These are phyloP conservation scores for Limtongia smithiae DNA, from an alignment of 805 yeast species.

Conservation along the genomic window DNA sequence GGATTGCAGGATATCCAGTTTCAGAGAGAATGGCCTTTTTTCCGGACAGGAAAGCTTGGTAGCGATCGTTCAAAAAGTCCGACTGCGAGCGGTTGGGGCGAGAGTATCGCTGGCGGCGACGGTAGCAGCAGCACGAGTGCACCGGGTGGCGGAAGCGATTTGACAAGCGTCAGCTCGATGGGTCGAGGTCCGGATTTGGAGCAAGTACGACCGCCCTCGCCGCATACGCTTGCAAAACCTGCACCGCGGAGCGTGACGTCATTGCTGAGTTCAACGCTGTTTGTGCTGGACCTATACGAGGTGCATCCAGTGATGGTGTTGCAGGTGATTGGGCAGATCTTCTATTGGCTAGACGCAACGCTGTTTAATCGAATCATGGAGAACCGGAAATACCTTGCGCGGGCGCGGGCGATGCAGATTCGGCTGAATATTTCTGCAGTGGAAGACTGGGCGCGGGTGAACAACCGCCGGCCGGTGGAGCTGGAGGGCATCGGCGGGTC, in stretches of 20 bases:
- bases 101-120: background rate
- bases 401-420: slow-evolving; percentile 85
- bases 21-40: slow-evolving; percentile 67
- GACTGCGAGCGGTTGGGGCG: background rate
- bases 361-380: slow-evolving; percentile 70
- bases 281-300: slow-evolving; percentile 76
- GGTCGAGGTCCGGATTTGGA: slow-evolving; percentile 3
- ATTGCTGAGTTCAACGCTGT: slow-evolving; percentile 80
- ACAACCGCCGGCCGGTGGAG: slow-evolving; percentile 49
- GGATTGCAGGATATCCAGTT: slow-evolving; percentile 74
- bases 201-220: slow-evolving; percentile 68
- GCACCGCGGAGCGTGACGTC: slow-evolving; percentile 57
- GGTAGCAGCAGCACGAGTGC: background rate
- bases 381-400: slow-evolving; percentile 65
- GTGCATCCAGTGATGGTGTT: slow-evolving; percentile 74
- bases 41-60: slow-evolving; percentile 44
- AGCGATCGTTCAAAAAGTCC: slow-evolving; percentile 1
- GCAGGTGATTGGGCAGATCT: slow-evolving; percentile 72
- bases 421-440: slow-evolving; percentile 78
- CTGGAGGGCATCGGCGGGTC: slow-evolving; percentile 29
- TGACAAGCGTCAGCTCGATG: background rate
- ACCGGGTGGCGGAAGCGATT: background rate
- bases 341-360: slow-evolving; percentile 70
- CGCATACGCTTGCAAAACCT: slow-evolving; percentile 74
- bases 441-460: slow-evolving; percentile 89